These are phyloP conservation scores for Ogataea chonburiensis DNA, from an alignment of 805 yeast genomes.

Conservation along the genomic window DNA sequence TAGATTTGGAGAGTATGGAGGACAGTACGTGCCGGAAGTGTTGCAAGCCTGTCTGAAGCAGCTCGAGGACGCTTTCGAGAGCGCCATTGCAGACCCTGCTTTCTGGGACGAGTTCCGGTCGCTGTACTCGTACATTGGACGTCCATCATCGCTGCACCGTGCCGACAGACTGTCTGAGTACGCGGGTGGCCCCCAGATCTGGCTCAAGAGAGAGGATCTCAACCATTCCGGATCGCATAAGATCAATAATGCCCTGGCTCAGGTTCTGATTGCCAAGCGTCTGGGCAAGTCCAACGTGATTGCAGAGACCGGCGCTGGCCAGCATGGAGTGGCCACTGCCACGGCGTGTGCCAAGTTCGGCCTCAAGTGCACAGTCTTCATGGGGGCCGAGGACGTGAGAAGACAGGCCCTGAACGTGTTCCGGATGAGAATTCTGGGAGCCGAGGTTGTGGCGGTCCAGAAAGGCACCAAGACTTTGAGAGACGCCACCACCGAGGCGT, in stretches of 20 bases:
- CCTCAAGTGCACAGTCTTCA: constrained; percentile 85
- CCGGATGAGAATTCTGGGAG: constrained; percentile 96
- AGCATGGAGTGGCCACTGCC: constrained; percentile 91
- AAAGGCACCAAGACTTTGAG: constrained; percentile 95
- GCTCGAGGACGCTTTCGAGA: constrained; percentile 83
- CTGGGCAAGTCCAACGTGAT: constrained; percentile 74
- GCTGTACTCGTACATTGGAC: constrained; percentile 88
- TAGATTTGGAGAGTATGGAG: constrained; percentile 93
- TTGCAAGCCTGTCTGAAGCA: constrained; percentile 87
- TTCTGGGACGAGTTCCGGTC: constrained; percentile 93
- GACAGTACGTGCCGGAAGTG: constrained; percentile 98
- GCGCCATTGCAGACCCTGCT: constrained; percentile 80
- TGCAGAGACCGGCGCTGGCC: constrained; percentile 94
- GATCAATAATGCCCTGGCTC: constrained; percentile 82
- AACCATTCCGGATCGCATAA: constrained; percentile 89
- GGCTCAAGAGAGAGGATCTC: constrained; percentile 97
- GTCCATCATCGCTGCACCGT: constrained; percentile 89
- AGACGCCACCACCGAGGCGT: constrained; percentile 97
- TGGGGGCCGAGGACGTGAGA: constrained; percentile 99
- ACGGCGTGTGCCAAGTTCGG: constrained; percentile 94
- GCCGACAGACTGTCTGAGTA: constrained; percentile 88
- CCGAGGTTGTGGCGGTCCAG: constrained; percentile 88
- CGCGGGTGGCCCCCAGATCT: constrained; percentile 94
- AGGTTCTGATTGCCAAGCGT: constrained; percentile 75
- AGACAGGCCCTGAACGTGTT: constrained; percentile 98